Evolutionary conservation across 768 basidiomycete genomes (phyloP).

Genomic region (Tricholomella constricta): DNA sequence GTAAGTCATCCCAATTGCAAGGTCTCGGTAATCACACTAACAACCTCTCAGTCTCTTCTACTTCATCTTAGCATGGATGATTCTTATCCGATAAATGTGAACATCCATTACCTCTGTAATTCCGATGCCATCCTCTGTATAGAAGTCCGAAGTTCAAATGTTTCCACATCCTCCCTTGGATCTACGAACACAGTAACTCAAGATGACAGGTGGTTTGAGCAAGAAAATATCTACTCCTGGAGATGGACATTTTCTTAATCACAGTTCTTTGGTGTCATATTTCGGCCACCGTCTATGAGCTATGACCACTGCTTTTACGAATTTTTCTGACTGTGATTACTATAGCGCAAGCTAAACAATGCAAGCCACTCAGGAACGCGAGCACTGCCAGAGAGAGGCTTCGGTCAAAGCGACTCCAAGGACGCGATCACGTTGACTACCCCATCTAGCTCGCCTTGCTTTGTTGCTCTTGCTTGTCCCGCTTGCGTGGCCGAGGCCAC

Average conservation of each 20-base stretch:
- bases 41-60: constrained; percentile 75
- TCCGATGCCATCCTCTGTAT: not conserved
- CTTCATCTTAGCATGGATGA: constrained; percentile 97
- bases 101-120: constrained; percentile 5
- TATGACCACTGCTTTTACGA: not conserved
- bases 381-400: not conserved
- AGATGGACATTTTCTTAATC: not conserved
- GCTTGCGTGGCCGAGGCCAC: not conserved
- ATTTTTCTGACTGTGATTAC: not conserved
- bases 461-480: not conserved
- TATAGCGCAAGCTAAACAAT: too few species aligned
- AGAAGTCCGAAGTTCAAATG: not conserved
- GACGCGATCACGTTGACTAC: not conserved
- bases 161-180: not conserved
- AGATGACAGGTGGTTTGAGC: too few species aligned
- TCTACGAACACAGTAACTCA: not conserved
- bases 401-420: not conserved
- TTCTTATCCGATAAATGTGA: constrained; percentile 73
- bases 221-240: not conserved
- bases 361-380: not conserved
- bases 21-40: too few species aligned
- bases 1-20: too few species aligned
- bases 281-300: not conserved
- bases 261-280: not conserved
- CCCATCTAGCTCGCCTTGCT: not conserved